phyloP scores from a whole-genome alignment of 768 basidiomycete species.

The Lactifluus subvellereus region DNA sequence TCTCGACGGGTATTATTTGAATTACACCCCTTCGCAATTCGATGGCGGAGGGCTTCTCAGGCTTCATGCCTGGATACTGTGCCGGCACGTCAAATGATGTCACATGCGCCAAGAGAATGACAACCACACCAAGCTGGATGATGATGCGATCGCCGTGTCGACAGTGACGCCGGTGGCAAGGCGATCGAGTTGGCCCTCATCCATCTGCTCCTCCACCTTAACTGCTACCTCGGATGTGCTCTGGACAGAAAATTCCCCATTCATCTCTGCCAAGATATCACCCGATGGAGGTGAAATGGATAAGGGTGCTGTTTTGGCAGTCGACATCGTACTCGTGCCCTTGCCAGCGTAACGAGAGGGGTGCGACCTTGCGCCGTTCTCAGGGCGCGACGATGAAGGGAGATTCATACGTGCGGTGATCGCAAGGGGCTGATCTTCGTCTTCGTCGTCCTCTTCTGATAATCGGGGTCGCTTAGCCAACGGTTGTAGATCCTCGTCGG shows the following conservation, averaged over 20 bases:
- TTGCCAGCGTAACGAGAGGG: slow-evolving; percentile 46
- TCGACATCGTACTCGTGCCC: slow-evolving; percentile 52
- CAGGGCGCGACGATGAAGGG: slow-evolving; percentile 17
- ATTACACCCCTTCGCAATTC: slow-evolving; percentile 84
- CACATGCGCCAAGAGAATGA: neutral
- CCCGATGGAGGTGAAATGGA: slow-evolving; percentile 39
- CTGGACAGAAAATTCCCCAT: slow-evolving; percentile 38
- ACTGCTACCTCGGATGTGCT: slow-evolving; percentile 47
- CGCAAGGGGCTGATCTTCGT: slow-evolving; percentile 31
- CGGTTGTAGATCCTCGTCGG: slow-evolving; percentile 56
- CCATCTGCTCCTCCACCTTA: slow-evolving; percentile 75
- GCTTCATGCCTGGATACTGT: slow-evolving; percentile 45
- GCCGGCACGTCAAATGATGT: neutral
- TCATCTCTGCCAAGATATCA: slow-evolving; percentile 36
- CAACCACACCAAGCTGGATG: slow-evolving; percentile 41
- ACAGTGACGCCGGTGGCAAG: slow-evolving; percentile 78
- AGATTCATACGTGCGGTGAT: slow-evolving; percentile 28
- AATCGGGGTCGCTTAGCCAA: slow-evolving; percentile 32
- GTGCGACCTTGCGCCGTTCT: slow-evolving; percentile 27
- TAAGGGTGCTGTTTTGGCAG: slow-evolving; percentile 50
- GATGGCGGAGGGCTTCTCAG: slow-evolving; percentile 72
- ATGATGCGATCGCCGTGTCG: slow-evolving; percentile 48
- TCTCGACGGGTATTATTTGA: slow-evolving; percentile 75
- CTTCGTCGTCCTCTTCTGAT: slow-evolving; percentile 24
- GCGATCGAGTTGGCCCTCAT: slow-evolving; percentile 68